Evolutionary conservation across 2,329 filamentous ascomycete species (phyloP).

Genomic region (Coleophoma eucalyptorum): DNA sequence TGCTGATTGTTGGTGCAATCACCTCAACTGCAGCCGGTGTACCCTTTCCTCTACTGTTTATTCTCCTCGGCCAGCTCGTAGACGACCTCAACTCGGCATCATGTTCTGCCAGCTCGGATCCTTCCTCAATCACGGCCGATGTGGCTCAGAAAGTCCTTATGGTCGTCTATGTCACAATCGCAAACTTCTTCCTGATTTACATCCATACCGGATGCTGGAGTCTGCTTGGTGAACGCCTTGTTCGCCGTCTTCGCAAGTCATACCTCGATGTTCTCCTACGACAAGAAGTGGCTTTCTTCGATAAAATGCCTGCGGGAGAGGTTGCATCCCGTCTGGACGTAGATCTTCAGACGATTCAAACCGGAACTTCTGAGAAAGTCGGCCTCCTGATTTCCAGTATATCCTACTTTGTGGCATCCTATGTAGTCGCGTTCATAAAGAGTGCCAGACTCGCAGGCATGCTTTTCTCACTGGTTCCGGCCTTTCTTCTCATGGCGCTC

Average conservation of each 20-base stretch:
- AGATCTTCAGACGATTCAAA: conserved; percentile 53
- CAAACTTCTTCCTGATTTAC: conserved; percentile 61
- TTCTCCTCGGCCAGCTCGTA: conserved; percentile 61
- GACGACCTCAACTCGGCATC: conserved; percentile 57
- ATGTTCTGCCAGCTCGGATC: conserved; percentile 6
- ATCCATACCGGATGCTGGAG: conserved; percentile 57
- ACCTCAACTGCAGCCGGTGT: conserved; percentile 52
- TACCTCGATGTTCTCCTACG: conserved; percentile 47
- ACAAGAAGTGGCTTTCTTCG: conserved; percentile 52
- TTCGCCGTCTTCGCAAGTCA: conserved; percentile 46
- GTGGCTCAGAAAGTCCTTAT: conserved; percentile 47
- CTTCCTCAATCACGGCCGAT: conserved; percentile 1
- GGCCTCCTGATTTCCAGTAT: conserved; percentile 50
- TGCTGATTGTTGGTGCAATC: conserved; percentile 34
- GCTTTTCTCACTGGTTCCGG: conserved; percentile 44
- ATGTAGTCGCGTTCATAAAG: conserved; percentile 56
- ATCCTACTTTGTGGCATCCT: conserved; percentile 55
- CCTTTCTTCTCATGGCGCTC: conserved; percentile 31
- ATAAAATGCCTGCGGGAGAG: conserved; percentile 45
- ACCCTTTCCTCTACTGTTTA: conserved; percentile 60
- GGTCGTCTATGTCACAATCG: conserved; percentile 61
- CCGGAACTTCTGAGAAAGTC: conserved; percentile 56
- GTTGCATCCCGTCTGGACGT: conserved; percentile 47
- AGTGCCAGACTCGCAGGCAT: conserved; percentile 49
- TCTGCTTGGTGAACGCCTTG: conserved; percentile 49